These are phyloP conservation scores for Geotrichum ghanense DNA, from an alignment of 805 yeast species.

Conservation along the genomic window DNA sequence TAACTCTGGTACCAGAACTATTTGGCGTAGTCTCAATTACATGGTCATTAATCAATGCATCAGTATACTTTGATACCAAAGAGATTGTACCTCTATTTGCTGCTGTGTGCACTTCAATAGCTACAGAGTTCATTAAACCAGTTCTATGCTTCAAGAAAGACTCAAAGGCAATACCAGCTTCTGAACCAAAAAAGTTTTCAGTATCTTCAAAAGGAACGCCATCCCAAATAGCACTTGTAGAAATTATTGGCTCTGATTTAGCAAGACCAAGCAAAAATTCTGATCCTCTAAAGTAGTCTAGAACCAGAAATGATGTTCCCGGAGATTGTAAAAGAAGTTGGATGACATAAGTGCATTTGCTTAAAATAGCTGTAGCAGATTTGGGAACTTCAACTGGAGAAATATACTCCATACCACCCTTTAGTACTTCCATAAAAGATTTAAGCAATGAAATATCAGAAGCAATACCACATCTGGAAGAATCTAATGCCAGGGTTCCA, in stretches of 20 bases:
- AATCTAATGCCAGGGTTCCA: conserved; percentile 37
- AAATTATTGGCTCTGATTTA: conserved; percentile 42
- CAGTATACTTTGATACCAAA: conserved; percentile 40
- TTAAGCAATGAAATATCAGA: conserved; percentile 46
- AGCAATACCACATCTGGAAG: conserved; percentile 38
- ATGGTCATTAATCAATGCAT: conserved; percentile 34
- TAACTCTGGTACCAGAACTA: conserved; percentile 52
- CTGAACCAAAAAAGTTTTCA: conserved; percentile 31
- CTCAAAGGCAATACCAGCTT: conserved; percentile 32
- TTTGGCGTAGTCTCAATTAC: conserved; percentile 29
- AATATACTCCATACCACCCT: conserved; percentile 34
- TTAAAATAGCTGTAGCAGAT: conserved; percentile 47
- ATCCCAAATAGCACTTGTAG: conserved; percentile 44
- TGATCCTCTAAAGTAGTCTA: conserved; percentile 41
- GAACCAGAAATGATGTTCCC: conserved; percentile 38
- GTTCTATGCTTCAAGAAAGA: conserved; percentile 54
- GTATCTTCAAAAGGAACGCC: conserved; percentile 29
- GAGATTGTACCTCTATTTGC: conserved; percentile 36
- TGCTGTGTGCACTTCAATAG: conserved; percentile 60
- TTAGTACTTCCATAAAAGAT: conserved; percentile 40
- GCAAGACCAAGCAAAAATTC: conserved; percentile 43
- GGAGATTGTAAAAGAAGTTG: conserved; percentile 49
- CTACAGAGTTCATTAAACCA: conserved; percentile 48
- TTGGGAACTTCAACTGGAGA: conserved; percentile 32
- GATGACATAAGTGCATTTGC: conserved; percentile 49